phyloP scores from a whole-genome alignment of 768 basidiomycete species.

The Lactarius trivialis region DNA sequence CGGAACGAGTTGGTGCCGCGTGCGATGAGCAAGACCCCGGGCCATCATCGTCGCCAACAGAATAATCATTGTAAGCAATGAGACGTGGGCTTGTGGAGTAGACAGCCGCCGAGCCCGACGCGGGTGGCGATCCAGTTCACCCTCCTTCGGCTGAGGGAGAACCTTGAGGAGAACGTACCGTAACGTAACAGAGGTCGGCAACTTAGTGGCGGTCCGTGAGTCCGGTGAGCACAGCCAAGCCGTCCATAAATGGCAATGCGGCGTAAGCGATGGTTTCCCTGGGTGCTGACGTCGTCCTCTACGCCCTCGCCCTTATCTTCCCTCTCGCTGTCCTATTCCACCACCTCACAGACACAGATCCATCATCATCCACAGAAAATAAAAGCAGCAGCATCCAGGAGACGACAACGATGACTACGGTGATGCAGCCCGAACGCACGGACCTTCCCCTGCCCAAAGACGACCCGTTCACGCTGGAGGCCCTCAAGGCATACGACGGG shows the following conservation, averaged over 20 bases:
- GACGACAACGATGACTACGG: conserved; percentile 40
- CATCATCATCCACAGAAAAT: no score
- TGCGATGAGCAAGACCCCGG: not conserved
- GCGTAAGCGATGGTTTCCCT: conserved; percentile 23
- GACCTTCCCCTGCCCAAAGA: conserved; percentile 68
- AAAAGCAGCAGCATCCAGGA: not conserved
- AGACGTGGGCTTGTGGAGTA: no score
- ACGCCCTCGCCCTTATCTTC: conserved; percentile 30
- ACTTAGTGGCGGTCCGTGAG: no score
- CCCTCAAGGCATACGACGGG: conserved; percentile 71
- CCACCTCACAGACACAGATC: conserved; percentile 5
- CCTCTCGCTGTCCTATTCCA: conserved; percentile 29
- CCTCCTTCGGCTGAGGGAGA: not conserved
- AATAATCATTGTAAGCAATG: no score
- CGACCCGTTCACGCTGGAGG: conserved; percentile 65
- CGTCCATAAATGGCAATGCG: not conserved
- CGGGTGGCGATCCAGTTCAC: not conserved
- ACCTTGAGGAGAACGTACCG: no score
- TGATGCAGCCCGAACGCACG: conserved; percentile 62
- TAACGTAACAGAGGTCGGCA: no score
- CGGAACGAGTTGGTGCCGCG: not conserved
- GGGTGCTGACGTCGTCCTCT: conserved; percentile 26
- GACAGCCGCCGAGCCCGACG: no score
- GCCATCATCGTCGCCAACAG: not conserved
- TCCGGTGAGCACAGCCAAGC: no score